Evolutionary conservation across 2,329 filamentous ascomycete species (phyloP).

Genomic region (Fusarium nurragi): DNA sequence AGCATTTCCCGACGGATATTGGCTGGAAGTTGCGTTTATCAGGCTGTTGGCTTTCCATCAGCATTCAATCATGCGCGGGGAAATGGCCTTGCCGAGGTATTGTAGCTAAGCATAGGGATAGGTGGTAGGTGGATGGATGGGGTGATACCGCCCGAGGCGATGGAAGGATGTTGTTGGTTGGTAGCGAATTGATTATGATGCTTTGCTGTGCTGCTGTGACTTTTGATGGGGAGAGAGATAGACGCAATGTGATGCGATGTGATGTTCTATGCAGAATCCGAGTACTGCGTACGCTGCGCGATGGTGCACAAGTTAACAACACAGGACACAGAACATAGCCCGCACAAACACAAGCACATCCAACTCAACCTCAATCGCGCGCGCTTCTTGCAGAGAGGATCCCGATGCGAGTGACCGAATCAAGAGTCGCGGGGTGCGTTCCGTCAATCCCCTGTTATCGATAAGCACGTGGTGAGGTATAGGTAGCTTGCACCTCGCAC

Average conservation of each 20-base stretch:
- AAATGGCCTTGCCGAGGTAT: slow-evolving; percentile 29
- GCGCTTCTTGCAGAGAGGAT: slow-evolving; percentile 10
- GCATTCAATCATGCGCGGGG: slow-evolving; percentile 34
- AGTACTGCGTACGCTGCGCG: slow-evolving; percentile 5
- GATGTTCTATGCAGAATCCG: slow-evolving; percentile 9
- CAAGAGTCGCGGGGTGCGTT: slow-evolving; percentile 32
- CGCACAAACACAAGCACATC: not conserved
- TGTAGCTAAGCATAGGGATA: slow-evolving; percentile 31
- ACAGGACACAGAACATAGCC: not conserved
- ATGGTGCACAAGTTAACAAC: slow-evolving; percentile 11
- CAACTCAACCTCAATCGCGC: slow-evolving; percentile 8
- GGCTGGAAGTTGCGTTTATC: slow-evolving; percentile 38
- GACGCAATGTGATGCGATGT: slow-evolving; percentile 1
- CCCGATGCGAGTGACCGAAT: slow-evolving; percentile 22
- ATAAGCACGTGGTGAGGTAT: slow-evolving; percentile 15
- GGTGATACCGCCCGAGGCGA: not conserved
- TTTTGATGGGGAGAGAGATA: not conserved
- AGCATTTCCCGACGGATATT: slow-evolving; percentile 50
- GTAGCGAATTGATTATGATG: no score
- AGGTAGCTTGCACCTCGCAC: not conserved
- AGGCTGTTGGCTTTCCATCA: slow-evolving; percentile 42
- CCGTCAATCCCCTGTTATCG: slow-evolving; percentile 24
- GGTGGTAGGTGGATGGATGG: slow-evolving; percentile 1
- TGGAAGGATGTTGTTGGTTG: not conserved
- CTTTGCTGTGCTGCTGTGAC: not conserved